phyloP scores from a whole-genome alignment of 2,329 filamentous ascomycete species.

The Penicillium sp. region DNA sequence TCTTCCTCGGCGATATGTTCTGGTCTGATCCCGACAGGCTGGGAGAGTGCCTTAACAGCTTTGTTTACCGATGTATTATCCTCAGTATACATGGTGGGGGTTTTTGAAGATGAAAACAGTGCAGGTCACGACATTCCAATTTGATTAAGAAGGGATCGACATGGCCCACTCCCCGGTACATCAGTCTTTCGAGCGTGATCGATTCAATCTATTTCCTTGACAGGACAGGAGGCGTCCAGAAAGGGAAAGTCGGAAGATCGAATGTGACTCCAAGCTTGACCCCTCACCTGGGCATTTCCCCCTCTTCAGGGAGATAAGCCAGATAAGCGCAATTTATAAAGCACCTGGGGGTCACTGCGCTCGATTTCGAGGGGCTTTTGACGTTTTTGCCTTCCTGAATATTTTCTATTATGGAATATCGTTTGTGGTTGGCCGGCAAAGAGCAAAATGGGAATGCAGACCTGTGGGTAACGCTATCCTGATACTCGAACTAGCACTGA shows the following conservation, averaged over 20 bases:
- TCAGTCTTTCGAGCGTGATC: background rate
- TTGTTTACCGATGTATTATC: background rate
- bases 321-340: background rate
- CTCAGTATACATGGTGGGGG: background rate
- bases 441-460: constrained; percentile 9
- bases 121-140: background rate
- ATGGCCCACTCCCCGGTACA: background rate
- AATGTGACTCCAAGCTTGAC: background rate
- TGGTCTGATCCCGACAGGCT: constrained; percentile 20
- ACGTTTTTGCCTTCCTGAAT: background rate
- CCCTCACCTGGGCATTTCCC: background rate
- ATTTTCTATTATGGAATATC: constrained; percentile 4
- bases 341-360: background rate
- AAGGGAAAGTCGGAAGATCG: background rate
- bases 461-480: constrained; percentile 3
- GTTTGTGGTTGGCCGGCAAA: constrained; percentile 18
- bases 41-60: background rate
- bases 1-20: constrained; percentile 23
- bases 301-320: background rate
- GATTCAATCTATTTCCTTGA: background rate
- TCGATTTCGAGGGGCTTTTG: background rate
- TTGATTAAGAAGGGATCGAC: background rate
- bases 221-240: background rate
- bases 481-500: background rate
- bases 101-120: background rate